Conservation (phyloP, 257 asterid species). For the Rubia yunnanensis region DNA sequence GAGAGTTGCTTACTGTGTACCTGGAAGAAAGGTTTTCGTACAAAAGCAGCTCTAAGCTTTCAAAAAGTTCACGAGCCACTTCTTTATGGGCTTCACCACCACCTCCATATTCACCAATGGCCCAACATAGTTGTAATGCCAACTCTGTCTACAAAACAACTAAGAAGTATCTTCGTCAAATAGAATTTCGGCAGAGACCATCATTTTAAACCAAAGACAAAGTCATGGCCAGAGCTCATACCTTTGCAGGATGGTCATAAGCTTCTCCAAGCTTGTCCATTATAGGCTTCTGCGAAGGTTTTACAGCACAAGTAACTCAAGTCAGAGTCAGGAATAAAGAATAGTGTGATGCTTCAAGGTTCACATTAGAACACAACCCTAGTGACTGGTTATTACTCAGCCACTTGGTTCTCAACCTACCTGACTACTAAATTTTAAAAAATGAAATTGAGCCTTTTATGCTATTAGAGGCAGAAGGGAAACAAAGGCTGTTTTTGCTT, state of each 20-base stretch:
- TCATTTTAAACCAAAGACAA: neutral
- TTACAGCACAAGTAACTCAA: conserved; percentile 1
- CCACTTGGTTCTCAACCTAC: neutral
- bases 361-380: neutral
- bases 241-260: conserved; percentile 71
- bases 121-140: conserved; percentile 95
- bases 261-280: conserved; percentile 87
- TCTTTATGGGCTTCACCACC: conserved; percentile 85
- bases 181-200: neutral
- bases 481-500: too few species aligned
- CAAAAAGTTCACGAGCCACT: conserved; percentile 91
- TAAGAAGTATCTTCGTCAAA: neutral
- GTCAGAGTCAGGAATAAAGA: conserved; percentile 7
- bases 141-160: conserved; percentile 58
- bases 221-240: conserved; percentile 12
- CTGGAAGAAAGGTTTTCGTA: conserved; percentile 84
- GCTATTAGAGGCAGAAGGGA: neutral
- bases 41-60: conserved; percentile 79
- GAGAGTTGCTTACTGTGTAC: conserved; percentile 19
- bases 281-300: conserved; percentile 64
- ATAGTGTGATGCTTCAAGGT: neutral
- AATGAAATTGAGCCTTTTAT: neutral
- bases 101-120: conserved; percentile 93
- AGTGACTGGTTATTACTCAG: neutral
- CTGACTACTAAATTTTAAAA: neutral